phyloP scores from a whole-genome alignment of 2,329 filamentous ascomycete genomes.

The Hypoxylon rubiginosum region DNA sequence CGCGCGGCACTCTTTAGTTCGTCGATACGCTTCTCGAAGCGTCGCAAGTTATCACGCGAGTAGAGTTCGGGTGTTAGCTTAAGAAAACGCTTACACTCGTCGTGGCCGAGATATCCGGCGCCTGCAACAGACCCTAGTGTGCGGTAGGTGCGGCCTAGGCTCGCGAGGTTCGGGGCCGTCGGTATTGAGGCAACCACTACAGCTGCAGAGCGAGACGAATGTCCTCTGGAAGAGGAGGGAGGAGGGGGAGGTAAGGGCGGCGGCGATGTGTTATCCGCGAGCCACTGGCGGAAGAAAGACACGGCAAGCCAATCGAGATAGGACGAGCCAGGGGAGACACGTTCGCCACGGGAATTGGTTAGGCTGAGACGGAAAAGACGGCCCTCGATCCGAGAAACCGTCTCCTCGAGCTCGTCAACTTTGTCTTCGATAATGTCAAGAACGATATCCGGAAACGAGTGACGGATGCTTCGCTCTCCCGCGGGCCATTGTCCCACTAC shows the following conservation, averaged over 20 bases:
- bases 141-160: conserved; percentile 80
- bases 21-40: conserved; percentile 89
- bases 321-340: conserved; percentile 81
- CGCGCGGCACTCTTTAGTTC: conserved; percentile 88
- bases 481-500: conserved; percentile 95
- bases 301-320: conserved; percentile 93
- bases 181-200: conserved; percentile 52
- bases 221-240: conserved; percentile 26
- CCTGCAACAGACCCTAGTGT: conserved; percentile 75
- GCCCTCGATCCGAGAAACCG: conserved; percentile 82
- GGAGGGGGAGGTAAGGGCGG: conserved; percentile 64
- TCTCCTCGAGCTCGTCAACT: conserved; percentile 89
- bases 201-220: conserved; percentile 46
- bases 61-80: conserved; percentile 87
- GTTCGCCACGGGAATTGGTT: conserved; percentile 83
- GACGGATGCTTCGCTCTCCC: conserved; percentile 81
- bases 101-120: conserved; percentile 79
- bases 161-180: conserved; percentile 64
- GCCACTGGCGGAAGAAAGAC: conserved; percentile 90
- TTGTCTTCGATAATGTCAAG: conserved; percentile 95
- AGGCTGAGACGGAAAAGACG: conserved; percentile 86
- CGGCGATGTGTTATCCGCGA: conserved; percentile 89
- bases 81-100: conserved; percentile 91
- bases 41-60: conserved; percentile 84
- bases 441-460: conserved; percentile 79